Percentiles rank a stretch among this genome's conserved stretches.
Evolutionary conservation across 2,329 filamentous ascomycete genomes (phyloP).

Genomic region (Escovopsis sp.): DNA sequence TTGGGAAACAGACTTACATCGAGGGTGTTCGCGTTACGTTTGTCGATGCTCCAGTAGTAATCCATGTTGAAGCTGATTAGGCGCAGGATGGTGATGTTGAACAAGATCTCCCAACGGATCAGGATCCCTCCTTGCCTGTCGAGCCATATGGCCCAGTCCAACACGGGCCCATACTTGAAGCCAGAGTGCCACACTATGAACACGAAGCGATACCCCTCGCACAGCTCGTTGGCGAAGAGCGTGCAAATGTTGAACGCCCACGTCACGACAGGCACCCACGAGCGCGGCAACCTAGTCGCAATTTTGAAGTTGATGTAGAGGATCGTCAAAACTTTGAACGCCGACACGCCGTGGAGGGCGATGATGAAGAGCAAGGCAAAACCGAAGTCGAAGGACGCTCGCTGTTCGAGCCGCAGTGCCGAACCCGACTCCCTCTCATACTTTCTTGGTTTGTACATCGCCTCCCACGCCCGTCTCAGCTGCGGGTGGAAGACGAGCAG

Average conservation of each 20-base stretch:
- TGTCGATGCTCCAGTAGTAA: slow-evolving; percentile 79
- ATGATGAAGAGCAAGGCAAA: slow-evolving; percentile 71
- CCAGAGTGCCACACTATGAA: slow-evolving; percentile 42
- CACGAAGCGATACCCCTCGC: slow-evolving; percentile 58
- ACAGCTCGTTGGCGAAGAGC: slow-evolving; percentile 82
- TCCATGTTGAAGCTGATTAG: slow-evolving; percentile 96
- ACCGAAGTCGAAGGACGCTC: slow-evolving; percentile 65
- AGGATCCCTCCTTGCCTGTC: slow-evolving; percentile 76
- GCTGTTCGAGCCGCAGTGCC: slow-evolving; percentile 47
- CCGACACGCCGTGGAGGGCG: slow-evolving; percentile 73
- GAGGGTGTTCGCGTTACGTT: slow-evolving; percentile 47
- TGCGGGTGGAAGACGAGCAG: slow-evolving; percentile 70
- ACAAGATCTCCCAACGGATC: slow-evolving; percentile 87
- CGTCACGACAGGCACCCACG: slow-evolving; percentile 58
- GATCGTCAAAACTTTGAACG: slow-evolving; percentile 67
- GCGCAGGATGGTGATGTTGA: slow-evolving; percentile 87
- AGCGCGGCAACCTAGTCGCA: slow-evolving; percentile 54
- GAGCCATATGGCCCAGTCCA: slow-evolving; percentile 53
- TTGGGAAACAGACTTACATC: slow-evolving; percentile 49
- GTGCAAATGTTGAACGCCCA: slow-evolving; percentile 83
- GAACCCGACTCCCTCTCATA: slow-evolving; percentile 24
- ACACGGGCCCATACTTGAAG: slow-evolving; percentile 27
- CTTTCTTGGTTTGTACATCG: slow-evolving; percentile 25
- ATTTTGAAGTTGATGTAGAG: slow-evolving; percentile 71
- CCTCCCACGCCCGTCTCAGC: slow-evolving; percentile 57